Evolutionary conservation across 1,284 basidiomycete species (phyloP).

Genomic region (Puccinia sorghi): DNA sequence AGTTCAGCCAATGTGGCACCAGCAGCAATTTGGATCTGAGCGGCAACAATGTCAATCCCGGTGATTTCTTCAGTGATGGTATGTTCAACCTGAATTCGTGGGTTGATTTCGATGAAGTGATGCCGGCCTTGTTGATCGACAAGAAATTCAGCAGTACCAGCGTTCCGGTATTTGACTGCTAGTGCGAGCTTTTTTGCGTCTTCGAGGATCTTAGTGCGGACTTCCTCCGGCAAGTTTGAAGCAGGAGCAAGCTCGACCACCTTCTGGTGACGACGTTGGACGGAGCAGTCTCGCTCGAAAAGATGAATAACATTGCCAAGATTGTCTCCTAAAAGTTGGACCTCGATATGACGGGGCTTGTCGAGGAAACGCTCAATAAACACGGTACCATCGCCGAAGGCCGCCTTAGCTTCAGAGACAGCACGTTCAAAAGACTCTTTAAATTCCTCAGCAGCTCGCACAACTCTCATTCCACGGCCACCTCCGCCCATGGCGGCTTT

Average conservation of each 20-base stretch:
- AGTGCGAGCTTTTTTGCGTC: conserved; percentile 94
- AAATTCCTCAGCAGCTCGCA: conserved; percentile 87
- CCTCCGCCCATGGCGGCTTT: conserved; percentile 94
- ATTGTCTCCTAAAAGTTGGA: conserved; percentile 88
- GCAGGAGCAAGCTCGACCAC: conserved; percentile 99
- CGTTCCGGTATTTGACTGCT: conserved; percentile 91
- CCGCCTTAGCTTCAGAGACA: conserved; percentile 88
- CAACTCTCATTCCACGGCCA: conserved; percentile 97
- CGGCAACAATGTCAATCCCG: conserved; percentile 96
- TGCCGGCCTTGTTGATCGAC: conserved; percentile 93
- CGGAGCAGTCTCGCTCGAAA: conserved; percentile 97
- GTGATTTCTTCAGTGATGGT: conserved; percentile 92
- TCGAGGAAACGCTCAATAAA: conserved; percentile 98
- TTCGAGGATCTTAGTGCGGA: conserved; percentile 79
- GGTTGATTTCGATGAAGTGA: conserved; percentile 97
- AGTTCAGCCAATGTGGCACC: conserved; percentile 94
- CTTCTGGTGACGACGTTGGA: conserved; percentile 96
- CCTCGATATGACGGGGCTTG: conserved; percentile 94
- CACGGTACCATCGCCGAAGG: conserved; percentile 97
- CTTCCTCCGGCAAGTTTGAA: conserved; percentile 84
- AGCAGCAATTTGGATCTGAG: conserved; percentile 97
- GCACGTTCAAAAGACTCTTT: conserved; percentile 87
- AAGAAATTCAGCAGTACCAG: conserved; percentile 80
- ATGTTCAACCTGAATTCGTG: conserved; percentile 97
- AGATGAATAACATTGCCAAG: conserved; percentile 92